phyloP scores from a whole-genome alignment of 371 early-diverging fungal genomes.

The Nosema granulosis region DNA sequence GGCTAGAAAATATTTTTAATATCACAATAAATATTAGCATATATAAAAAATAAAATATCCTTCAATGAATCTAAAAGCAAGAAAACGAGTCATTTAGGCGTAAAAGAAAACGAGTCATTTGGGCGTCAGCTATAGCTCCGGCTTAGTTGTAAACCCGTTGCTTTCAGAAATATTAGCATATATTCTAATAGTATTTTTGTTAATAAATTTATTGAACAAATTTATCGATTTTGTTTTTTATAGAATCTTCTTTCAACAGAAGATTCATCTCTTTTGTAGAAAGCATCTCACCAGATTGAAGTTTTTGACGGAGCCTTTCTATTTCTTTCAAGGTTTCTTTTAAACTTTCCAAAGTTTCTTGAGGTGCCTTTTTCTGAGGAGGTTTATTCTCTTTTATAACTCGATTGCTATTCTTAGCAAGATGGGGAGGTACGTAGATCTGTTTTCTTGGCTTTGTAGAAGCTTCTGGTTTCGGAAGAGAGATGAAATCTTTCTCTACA shows the following conservation, averaged over 20 bases:
- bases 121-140: too few relatives aligned
- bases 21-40: too few relatives aligned
- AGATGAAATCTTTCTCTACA: slow-evolving; percentile 35
- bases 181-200: too few relatives aligned
- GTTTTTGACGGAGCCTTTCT: slow-evolving; percentile 47
- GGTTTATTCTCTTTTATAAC: background rate
- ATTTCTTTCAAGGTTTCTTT: slow-evolving; percentile 48
- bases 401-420: background rate
- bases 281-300: slow-evolving; percentile 54
- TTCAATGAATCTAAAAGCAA: too few relatives aligned
- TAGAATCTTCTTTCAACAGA: slow-evolving; percentile 33
- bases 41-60: too few relatives aligned
- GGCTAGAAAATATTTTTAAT: too few relatives aligned
- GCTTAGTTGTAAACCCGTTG: too few relatives aligned
- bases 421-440: slow-evolving; percentile 57
- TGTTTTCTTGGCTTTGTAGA: slow-evolving; percentile 10
- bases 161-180: too few relatives aligned
- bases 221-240: slow-evolving; percentile 46
- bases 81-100: too few relatives aligned
- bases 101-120: too few relatives aligned
- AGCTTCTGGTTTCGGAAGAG: slow-evolving; percentile 32
- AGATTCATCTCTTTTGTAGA: slow-evolving; percentile 55
- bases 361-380: background rate
- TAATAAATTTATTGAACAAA: too few relatives aligned
- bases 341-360: slow-evolving; percentile 36